Evolutionary conservation across 1,284 basidiomycete species (phyloP), one percentile per base, ranked within the genome.

Genomic region (Cutaneotrichosporon sp.): DNA sequence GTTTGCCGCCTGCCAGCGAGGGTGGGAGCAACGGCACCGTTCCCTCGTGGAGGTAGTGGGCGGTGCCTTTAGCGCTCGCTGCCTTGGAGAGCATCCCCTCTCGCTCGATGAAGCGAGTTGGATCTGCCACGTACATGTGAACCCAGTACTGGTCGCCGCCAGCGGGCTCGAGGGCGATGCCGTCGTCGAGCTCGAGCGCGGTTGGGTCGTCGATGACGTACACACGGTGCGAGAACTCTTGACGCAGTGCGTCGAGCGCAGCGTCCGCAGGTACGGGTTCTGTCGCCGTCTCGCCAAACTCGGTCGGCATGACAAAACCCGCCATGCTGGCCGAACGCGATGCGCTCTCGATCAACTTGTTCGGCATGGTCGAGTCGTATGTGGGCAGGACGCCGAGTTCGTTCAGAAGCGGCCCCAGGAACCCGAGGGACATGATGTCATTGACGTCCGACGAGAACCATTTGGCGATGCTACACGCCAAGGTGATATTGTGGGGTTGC

Each of bases 141-240:
- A 97, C 74, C 97, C 97, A 99, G 59, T 82, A 73, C 63, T 82
- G 82, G 18, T 83, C 85, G 3, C 87, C 86, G 2, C 81, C 81
- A 22, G 88, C 82, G 2, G 80, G 70, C 68, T 95, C 90, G 56
- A 98, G 76, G 0, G 94, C 96, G 40, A 99, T 75, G 1, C 93
- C 97, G 77, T 99, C 97, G 73, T 99, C 97, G 32, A 99, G 85
- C 77, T 99, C 97, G 70, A 89, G 82, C 0, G 97, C 95, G 6
- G 73, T 76, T 0, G 83, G 74, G 70, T 94, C 91, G 76, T 99
- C 97, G 62, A 99, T 89, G 21, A 97, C 90, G 77, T 89, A 98
- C 0, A 94, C 92, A 0, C 87, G 87, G 62, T 90, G 79, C 65
- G 87, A 72, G 13, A 90, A 90, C 79, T 98, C 96, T 72, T 91